Conservation (phyloP, 352 stramenopile species). For the Phytophthora meadii region DNA sequence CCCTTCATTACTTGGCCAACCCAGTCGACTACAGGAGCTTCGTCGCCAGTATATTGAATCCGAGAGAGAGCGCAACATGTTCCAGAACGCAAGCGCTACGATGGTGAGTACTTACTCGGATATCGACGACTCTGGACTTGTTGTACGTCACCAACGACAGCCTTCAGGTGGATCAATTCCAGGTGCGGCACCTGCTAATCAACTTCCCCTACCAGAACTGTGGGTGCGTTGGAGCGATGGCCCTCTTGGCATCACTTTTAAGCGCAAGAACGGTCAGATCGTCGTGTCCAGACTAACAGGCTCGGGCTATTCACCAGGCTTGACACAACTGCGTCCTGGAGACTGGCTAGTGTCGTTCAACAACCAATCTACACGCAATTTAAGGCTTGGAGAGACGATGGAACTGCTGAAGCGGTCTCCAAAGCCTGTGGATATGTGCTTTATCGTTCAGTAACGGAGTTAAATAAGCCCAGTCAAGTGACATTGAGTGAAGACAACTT, state of each 20-base stretch:
- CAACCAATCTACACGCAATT: constrained; percentile 59
- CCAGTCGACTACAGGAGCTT: constrained; percentile 57
- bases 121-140: constrained; percentile 71
- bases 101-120: constrained; percentile 72
- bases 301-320: constrained; percentile 63
- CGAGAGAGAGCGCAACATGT: constrained; percentile 64
- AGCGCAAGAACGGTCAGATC: constrained; percentile 79
- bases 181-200: constrained; percentile 10
- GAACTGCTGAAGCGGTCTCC: constrained; percentile 77
- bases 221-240: constrained; percentile 80
- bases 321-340: constrained; percentile 70
- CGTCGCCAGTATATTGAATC: constrained; percentile 77
- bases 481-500: constrained; percentile 25
- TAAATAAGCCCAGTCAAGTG: constrained; percentile 30
- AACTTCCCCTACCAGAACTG: constrained; percentile 60
- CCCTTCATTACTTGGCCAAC: constrained; percentile 27
- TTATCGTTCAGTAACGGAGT: constrained; percentile 67
- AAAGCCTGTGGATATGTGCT: constrained; percentile 84
- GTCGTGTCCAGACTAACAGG: constrained; percentile 80
- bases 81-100: constrained; percentile 34
- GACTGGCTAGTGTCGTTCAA: constrained; percentile 87
- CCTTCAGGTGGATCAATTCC: constrained; percentile 8
- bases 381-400: constrained; percentile 82
- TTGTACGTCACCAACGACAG: constrained; percentile 44
- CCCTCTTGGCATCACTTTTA: constrained; percentile 82